Percentiles rank a stretch among this genome's conserved stretches.
These are phyloP conservation scores for Panellus pusillus DNA, from an alignment of 768 basidiomycete genomes.

Conservation along the genomic window DNA sequence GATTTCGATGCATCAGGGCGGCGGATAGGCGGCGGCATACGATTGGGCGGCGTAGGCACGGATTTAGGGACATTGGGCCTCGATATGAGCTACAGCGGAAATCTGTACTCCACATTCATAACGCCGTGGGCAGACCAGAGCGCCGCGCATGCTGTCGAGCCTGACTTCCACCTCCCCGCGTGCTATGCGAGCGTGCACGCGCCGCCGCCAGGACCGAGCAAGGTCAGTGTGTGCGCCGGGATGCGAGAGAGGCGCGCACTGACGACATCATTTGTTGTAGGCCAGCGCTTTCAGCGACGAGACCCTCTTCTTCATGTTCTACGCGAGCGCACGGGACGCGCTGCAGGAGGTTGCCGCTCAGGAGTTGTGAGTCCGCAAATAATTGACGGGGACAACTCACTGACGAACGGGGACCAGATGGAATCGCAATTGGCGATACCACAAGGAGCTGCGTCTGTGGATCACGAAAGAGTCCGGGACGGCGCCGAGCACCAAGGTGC, in stretches of 20 bases:
- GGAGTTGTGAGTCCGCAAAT: slow-evolving; percentile 72
- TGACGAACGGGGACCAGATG: slow-evolving; percentile 49
- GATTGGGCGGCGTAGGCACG: slow-evolving; percentile 81
- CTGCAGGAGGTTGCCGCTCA: slow-evolving; percentile 93
- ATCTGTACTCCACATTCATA: slow-evolving; percentile 89
- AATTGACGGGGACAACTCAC: background rate
- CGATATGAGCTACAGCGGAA: slow-evolving; percentile 84
- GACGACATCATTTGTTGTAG: background rate
- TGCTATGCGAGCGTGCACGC: slow-evolving; percentile 91
- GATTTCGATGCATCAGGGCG: slow-evolving; percentile 52
- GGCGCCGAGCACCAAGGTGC: slow-evolving; percentile 71
- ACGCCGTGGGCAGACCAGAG: slow-evolving; percentile 96
- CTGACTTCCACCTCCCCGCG: slow-evolving; percentile 85
- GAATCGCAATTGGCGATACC: slow-evolving; percentile 95
- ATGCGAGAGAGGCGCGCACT: background rate
- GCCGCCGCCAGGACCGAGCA: slow-evolving; percentile 76
- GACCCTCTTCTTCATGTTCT: slow-evolving; percentile 98
- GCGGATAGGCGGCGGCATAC: slow-evolving; percentile 7
- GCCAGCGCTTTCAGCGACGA: slow-evolving; percentile 89
- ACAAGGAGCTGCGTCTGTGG: slow-evolving; percentile 84
- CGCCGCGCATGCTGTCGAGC: slow-evolving; percentile 82
- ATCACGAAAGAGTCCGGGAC: slow-evolving; percentile 88
- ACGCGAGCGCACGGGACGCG: slow-evolving; percentile 87
- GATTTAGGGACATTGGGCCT: slow-evolving; percentile 91
- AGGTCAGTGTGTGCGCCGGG: slow-evolving; percentile 59